These are phyloP conservation scores for Calocybe indica DNA, from an alignment of 768 basidiomycete genomes.

Conservation along the genomic window DNA sequence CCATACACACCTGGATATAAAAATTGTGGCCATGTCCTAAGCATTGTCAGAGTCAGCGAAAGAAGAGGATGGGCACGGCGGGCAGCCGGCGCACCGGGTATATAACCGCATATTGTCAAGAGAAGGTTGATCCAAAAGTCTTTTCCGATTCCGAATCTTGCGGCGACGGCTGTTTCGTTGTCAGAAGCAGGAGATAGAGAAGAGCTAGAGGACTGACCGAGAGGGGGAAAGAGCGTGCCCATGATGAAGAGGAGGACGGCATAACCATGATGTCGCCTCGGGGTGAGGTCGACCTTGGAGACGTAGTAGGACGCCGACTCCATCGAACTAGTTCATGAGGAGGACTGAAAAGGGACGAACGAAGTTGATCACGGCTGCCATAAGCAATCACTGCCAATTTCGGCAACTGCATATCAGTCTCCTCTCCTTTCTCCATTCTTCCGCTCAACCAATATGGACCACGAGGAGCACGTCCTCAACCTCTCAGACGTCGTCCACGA, in stretches of 20 bases:
- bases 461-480: constrained; percentile 63
- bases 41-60: constrained; percentile 5
- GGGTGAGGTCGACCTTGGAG: constrained; percentile 53
- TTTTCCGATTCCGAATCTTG: constrained; percentile 83
- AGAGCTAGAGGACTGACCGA: constrained; percentile 44
- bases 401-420: constrained; percentile 13
- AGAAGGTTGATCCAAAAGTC: constrained; percentile 92
- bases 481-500: constrained; percentile 85
- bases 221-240: constrained; percentile 87
- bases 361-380: not conserved
- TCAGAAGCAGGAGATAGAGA: constrained; percentile 4
- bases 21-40: constrained; percentile 89
- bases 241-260: constrained; percentile 76
- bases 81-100: constrained; percentile 54
- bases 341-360: constrained; percentile 1
- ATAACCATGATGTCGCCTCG: constrained; percentile 77
- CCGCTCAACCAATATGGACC: constrained; percentile 28
- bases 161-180: constrained; percentile 69
- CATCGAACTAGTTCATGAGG: not conserved
- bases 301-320: no score
- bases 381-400: not conserved
- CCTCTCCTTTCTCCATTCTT: constrained; percentile 8
- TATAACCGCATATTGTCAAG: constrained; percentile 87
- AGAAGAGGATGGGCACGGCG: constrained; percentile 3
- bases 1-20: constrained; percentile 67